phyloP scores from a whole-genome alignment of 768 basidiomycete genomes.

The Nidularia pulvinata region DNA sequence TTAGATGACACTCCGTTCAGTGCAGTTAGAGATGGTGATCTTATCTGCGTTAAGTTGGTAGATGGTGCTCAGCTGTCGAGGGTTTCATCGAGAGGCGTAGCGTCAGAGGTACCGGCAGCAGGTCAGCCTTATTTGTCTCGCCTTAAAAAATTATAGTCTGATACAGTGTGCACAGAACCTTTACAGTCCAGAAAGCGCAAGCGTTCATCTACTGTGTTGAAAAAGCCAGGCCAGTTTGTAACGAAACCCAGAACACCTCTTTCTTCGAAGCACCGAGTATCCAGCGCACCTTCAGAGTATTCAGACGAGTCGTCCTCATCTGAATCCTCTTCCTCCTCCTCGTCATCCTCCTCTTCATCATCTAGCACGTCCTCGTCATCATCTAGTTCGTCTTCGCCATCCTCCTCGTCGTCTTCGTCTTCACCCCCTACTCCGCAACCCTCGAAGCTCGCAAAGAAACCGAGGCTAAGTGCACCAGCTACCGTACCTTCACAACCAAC shows the following conservation, averaged over 20 bases:
- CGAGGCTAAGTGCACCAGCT: slow-evolving; percentile 10
- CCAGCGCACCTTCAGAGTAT: slow-evolving; percentile 31
- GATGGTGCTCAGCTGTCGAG: slow-evolving; percentile 1
- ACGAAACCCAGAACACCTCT: not conserved
- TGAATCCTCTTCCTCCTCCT: slow-evolving; percentile 18
- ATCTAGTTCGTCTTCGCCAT: too few species aligned
- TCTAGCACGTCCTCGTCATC: slow-evolving; percentile 17
- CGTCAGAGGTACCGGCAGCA: not conserved
- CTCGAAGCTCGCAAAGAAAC: slow-evolving; percentile 8
- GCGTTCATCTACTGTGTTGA: too few species aligned
- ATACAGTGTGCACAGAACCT: too few species aligned
- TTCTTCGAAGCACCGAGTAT: not conserved
- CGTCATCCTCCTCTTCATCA: slow-evolving; percentile 15
- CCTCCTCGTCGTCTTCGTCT: slow-evolving; percentile 18
- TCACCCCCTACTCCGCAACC: slow-evolving; percentile 6
- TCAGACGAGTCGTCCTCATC: slow-evolving; percentile 19
- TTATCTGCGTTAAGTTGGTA: slow-evolving; percentile 29
- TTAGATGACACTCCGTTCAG: slow-evolving; percentile 33
- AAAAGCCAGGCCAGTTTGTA: too few species aligned
- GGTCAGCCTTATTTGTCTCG: too few species aligned
- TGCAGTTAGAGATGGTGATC: slow-evolving; percentile 49
- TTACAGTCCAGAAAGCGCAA: too few species aligned
- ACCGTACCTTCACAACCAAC: not conserved
- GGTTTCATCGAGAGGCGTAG: not conserved
- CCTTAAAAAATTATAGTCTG: too few species aligned